Conservation (phyloP, 2,329 filamentous ascomycete genomes). For the Neofusicoccum umdonicola region DNA sequence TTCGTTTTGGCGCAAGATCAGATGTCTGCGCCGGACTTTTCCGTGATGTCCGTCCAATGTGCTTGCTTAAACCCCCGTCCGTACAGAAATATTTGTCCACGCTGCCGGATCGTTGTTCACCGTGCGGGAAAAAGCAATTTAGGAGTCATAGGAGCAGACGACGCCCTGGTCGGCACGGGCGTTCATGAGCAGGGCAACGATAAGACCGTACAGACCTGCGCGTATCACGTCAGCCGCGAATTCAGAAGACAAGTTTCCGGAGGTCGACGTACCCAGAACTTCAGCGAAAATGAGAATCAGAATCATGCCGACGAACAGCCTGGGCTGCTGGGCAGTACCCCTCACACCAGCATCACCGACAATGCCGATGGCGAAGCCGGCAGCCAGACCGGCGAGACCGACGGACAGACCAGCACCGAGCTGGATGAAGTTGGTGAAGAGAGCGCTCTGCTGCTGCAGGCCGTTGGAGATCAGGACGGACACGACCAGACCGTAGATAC, state of each 20-base stretch:
- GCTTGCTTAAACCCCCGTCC: conserved; percentile 8
- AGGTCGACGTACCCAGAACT: conserved; percentile 75
- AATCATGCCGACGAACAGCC: conserved; percentile 96
- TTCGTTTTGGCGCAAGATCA: not conserved
- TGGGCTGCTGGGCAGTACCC: conserved; percentile 78
- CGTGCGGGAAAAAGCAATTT: conserved; percentile 1
- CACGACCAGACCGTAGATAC: conserved; percentile 71
- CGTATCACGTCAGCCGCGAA: conserved; percentile 12
- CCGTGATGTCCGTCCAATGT: not conserved
- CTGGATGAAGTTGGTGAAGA: conserved; percentile 54
- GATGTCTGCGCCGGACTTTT: not conserved
- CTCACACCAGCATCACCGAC: conserved; percentile 80
- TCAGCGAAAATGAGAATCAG: conserved; percentile 99
- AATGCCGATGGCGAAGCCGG: conserved; percentile 70
- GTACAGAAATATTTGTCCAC: conserved; percentile 8
- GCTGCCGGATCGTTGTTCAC: conserved; percentile 13
- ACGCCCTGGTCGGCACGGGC: conserved; percentile 61
- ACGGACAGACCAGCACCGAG: conserved; percentile 53
- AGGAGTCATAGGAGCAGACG: conserved; percentile 18
- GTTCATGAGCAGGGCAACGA: conserved; percentile 99
- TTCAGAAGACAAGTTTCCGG: not conserved
- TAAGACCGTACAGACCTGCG: conserved; percentile 94
- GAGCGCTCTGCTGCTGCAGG: conserved; percentile 45
- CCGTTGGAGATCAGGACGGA: conserved; percentile 56
- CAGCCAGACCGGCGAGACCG: conserved; percentile 86